Base-by-base conservation (phyloP, 179 eudicot species). In the Amaranthus tricolor region DNA sequence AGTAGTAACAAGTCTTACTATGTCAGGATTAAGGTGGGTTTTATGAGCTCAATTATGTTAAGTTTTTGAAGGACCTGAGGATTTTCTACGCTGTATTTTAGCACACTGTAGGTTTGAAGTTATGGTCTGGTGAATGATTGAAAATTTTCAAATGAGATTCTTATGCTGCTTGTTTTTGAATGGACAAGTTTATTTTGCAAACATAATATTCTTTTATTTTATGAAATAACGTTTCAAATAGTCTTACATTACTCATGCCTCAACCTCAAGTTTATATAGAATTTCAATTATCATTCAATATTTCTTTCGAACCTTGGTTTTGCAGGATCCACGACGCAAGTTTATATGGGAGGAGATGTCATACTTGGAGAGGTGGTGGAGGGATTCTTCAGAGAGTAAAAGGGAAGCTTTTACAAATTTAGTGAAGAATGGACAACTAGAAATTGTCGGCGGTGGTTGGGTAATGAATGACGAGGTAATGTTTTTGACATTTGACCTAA, bases 261-360 rank as follows among this genome's bases (percentile, higher is more conserved):
- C 67, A 13, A 40, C 69, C 13, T 11, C 12, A 15, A 54, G 69
- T 15, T 44, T 20, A 47, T 7, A 17, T 11, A 17, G 43, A 49
- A 21, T 6, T 62, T 56, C 52, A 20, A 54, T 63, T 20, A 61
- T 58, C 72, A 21, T 51, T 56, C 47, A 69, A 62, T 54, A 70
- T n/a, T 24, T 52, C 53, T 54, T 19, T 75, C 70, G 50, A 68
- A 73, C 66, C 31, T 62, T 80, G 72, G 19, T 66, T 50, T 77
- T 86, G 83, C 80, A 96, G 99, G 99, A 95, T 89, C 45, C 74
- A 48, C 87, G 99, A 47, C 89, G 98, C 59, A 96, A 91, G 74
- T 96, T 96, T 87, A 93, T 96, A 77, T 96, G 99, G 98, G 99
- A 93, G 85, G 98, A 93, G 86, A 96, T 96, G 98, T 96, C 98